These are phyloP conservation scores for Oenanthe javanica DNA, from an alignment of 140 eudicot genomes.

Conservation along the genomic window DNA sequence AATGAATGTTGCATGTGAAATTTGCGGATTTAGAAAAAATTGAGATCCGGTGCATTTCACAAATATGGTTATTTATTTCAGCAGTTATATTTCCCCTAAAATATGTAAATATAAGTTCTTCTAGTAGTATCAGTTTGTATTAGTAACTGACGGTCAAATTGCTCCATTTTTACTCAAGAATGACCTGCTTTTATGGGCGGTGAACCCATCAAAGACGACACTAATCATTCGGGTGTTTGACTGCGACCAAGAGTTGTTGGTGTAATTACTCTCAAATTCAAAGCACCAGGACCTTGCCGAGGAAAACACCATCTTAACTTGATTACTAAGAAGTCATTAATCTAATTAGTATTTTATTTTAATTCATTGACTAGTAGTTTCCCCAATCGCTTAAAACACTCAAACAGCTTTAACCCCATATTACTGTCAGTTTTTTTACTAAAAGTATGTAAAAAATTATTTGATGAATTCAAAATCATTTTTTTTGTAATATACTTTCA, in stretches of 20 bases:
- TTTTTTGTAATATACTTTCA: too few species aligned
- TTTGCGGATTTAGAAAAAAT: background rate
- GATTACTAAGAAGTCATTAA: background rate
- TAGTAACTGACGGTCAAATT: background rate
- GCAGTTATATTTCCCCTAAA: background rate
- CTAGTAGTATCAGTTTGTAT: background rate
- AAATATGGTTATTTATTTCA: background rate
- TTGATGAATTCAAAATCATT: too few species aligned
- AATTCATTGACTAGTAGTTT: background rate
- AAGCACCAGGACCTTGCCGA: background rate
- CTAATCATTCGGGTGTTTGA: background rate
- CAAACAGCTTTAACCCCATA: too few species aligned
- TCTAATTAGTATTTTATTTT: background rate
- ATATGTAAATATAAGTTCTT: background rate
- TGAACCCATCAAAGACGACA: conserved; percentile 8
- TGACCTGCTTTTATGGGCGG: background rate
- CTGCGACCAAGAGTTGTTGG: background rate
- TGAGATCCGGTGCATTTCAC: background rate
- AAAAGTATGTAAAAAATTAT: too few species aligned
- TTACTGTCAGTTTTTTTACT: too few species aligned
- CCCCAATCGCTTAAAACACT: background rate
- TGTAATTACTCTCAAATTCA: background rate
- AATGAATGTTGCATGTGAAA: background rate
- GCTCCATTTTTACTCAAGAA: conserved; percentile 3
- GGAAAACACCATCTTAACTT: background rate